These are phyloP conservation scores for Fusarium incarnatum DNA, from an alignment of 2,329 filamentous ascomycete species.

Conservation along the genomic window DNA sequence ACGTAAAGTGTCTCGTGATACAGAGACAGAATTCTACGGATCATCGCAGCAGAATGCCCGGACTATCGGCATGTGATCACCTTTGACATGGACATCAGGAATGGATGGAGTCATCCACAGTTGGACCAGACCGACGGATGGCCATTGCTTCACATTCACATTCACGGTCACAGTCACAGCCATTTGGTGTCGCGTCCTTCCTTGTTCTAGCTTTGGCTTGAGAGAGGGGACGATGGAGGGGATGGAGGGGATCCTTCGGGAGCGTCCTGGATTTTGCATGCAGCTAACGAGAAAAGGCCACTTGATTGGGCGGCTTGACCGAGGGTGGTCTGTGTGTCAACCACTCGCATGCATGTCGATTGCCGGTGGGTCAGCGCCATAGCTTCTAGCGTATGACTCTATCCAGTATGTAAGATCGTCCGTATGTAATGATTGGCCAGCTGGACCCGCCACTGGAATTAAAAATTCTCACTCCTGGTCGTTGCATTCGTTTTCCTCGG, in stretches of 20 bases:
- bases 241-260: conserved; percentile 22
- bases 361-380: conserved; percentile 33
- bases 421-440: conserved; percentile 38
- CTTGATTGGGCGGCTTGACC: conserved; percentile 40
- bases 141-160: conserved; percentile 1
- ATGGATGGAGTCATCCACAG: conserved; percentile 23
- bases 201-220: conserved; percentile 1
- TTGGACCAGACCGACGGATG: conserved; percentile 28
- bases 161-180: neutral
- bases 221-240: neutral
- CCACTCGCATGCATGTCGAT: conserved; percentile 32
- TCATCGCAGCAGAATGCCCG: conserved; percentile 28
- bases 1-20: conserved; percentile 30
- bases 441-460: conserved; percentile 36
- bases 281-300: conserved; percentile 27
- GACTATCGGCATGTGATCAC: conserved; percentile 38
- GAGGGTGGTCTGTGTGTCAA: conserved; percentile 28
- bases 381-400: conserved; percentile 39
- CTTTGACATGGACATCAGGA: conserved; percentile 25
- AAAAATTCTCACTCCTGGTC: conserved; percentile 40
- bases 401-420: conserved; percentile 23
- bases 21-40: conserved; percentile 16
- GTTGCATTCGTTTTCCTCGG: conserved; percentile 26
- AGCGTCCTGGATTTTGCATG: conserved; percentile 41
- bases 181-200: neutral